Evolutionary conservation across 148 eudicot genomes (phyloP), one percentile per base, ranked within the genome.

Genomic region (Agrostemma githago): DNA sequence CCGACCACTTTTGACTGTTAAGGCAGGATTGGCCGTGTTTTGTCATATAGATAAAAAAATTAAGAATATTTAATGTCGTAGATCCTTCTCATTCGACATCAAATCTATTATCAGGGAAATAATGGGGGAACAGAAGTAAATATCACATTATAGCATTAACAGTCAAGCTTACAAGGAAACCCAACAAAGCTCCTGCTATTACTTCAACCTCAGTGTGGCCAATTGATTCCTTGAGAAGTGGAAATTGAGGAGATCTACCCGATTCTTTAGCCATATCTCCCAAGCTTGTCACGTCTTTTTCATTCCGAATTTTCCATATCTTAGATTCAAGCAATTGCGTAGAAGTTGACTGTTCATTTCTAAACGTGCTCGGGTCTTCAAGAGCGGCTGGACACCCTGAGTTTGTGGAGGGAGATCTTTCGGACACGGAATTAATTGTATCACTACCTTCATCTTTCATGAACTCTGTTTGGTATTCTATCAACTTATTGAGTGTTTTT

Each of bases 131-230:
- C 34, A 26, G 34, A 11, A 56, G 11, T 21, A 38, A 21, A 54
- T 62, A 72, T 81, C 74, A 81, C 76, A 76, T 68, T 67, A 81
- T 16, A 41, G 81, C 59, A 84, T 70, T 79, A 57, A 94, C 79
- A 11, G 79, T 88, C 77, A 91, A 78, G 75, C 90, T 80, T 60
- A 87, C 93, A 70, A 91, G 62, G 60, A 91, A 76, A 21, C 98
- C 98, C 68, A 89, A 76, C 34, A 88, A 64, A 14, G 93, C 98
- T 80, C 98, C 98, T 20, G 96, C 97, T 65, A 84, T 68, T 39
- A 94, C 98, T 86, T 94, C 96, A 72, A 82, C 40, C 82, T 86
- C 92, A 39, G 92, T 89, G 74, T 94, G 98, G 34, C 96, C 97
- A 48, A 94, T 77, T 43, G 92, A 85, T 84, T 91, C 98, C 78